Percentiles rank a stretch among this genome's conserved stretches.
Evolutionary conservation across 2,329 filamentous ascomycete species (phyloP).

Genomic region (Triangularia setosa): DNA sequence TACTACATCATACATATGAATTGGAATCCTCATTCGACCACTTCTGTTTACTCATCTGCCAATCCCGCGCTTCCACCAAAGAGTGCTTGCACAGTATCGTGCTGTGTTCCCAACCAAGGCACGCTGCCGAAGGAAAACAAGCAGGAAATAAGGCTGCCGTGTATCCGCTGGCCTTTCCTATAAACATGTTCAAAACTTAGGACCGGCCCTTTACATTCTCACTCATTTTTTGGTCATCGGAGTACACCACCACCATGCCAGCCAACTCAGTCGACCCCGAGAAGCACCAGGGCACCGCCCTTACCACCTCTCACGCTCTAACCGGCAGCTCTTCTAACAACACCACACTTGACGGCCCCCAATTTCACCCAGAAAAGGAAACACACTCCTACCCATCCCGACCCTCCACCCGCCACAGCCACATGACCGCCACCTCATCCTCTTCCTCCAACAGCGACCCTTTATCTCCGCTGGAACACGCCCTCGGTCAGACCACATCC

Average conservation of each 20-base stretch:
- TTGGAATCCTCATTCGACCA: neutral
- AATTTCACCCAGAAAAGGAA: neutral
- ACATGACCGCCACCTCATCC: neutral
- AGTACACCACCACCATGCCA: neutral
- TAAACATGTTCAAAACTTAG: neutral
- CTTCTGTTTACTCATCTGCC: neutral
- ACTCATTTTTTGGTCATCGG: neutral
- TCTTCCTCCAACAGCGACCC: constrained; percentile 1
- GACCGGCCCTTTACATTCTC: neutral
- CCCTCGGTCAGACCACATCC: constrained; percentile 5
- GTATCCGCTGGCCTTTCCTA: neutral
- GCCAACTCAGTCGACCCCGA: neutral
- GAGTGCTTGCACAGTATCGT: neutral
- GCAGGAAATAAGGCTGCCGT: neutral
- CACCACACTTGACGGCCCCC: neutral
- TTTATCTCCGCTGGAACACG: constrained; percentile 14
- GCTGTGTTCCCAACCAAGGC: neutral
- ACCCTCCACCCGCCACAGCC: neutral
- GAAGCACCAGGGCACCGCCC: neutral
- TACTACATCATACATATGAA: neutral
- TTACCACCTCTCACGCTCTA: neutral
- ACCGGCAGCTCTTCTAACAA: neutral
- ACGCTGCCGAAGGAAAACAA: neutral
- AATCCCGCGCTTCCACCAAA: neutral
- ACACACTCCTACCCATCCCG: neutral